Evolutionary conservation across 768 basidiomycete genomes (phyloP).

Genomic region (Phaeotremella skinneri): DNA sequence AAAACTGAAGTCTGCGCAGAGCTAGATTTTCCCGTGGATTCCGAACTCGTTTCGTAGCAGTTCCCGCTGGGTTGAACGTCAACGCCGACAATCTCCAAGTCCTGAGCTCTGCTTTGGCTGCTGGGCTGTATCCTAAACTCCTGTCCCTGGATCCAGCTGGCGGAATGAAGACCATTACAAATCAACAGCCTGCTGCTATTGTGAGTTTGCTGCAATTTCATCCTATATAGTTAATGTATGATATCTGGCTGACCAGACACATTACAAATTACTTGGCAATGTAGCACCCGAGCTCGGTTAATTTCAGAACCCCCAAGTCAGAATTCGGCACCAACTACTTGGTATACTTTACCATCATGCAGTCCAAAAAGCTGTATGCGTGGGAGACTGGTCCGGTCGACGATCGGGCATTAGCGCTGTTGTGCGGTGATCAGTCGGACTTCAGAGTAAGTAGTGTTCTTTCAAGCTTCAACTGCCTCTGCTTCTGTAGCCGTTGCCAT

Average conservation of each 20-base stretch:
- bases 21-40: conserved; percentile 68
- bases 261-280: background rate
- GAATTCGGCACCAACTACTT: conserved; percentile 76
- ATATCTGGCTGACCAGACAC: background rate
- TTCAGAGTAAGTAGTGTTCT: conserved; percentile 63
- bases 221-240: background rate
- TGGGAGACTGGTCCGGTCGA: conserved; percentile 93
- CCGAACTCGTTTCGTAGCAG: conserved; percentile 68
- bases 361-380: conserved; percentile 69
- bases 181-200: conserved; percentile 72
- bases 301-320: conserved; percentile 65
- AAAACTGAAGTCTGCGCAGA: conserved; percentile 52
- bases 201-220: conserved; percentile 25
- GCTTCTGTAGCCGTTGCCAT: background rate
- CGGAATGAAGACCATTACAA: conserved; percentile 74
- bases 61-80: conserved; percentile 69
- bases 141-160: conserved; percentile 65
- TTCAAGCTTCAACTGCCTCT: too few relatives aligned
- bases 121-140: conserved; percentile 89
- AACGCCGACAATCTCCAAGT: conserved; percentile 64
- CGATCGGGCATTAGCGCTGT: conserved; percentile 71
- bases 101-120: conserved; percentile 75
- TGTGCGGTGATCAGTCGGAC: conserved; percentile 81
- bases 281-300: conserved; percentile 83
- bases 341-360: conserved; percentile 87